A percentile compares a stretch with the other conserved stretches of the same genome.
Evolutionary conservation across 257 asterid species (phyloP).

Genomic region (Handroanthus guayacan): DNA sequence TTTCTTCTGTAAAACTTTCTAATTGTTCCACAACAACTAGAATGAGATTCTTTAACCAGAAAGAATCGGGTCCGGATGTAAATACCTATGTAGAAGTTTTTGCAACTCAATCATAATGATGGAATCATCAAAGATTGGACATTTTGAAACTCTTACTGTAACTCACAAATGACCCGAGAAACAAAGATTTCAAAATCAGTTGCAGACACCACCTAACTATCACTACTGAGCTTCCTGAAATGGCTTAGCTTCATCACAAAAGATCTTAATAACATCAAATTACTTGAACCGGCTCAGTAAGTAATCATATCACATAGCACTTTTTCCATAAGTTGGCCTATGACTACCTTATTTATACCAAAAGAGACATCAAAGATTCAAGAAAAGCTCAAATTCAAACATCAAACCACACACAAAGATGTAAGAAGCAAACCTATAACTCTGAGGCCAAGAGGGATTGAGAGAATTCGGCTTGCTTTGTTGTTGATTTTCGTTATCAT

Average conservation of each 20-base stretch:
- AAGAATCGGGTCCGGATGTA: too few relatives aligned
- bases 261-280: slow-evolving; percentile 5
- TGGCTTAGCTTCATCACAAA: neutral
- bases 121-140: too few relatives aligned
- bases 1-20: too few relatives aligned
- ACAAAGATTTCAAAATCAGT: too few relatives aligned
- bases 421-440: slow-evolving; percentile 68
- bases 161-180: too few relatives aligned
- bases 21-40: too few relatives aligned
- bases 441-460: slow-evolving; percentile 89
- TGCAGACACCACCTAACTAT: too few relatives aligned
- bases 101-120: too few relatives aligned
- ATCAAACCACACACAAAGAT: slow-evolving; percentile 22
- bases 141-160: too few relatives aligned
- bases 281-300: slow-evolving; percentile 4
- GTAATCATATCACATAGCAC: neutral
- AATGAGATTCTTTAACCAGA: too few relatives aligned
- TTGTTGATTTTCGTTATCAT: slow-evolving; percentile 45
- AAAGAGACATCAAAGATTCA: slow-evolving; percentile 9
- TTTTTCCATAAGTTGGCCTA: neutral
- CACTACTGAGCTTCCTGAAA: neutral
- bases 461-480: slow-evolving; percentile 56
- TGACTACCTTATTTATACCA: neutral
- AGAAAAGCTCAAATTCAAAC: slow-evolving; percentile 20
- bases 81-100: too few relatives aligned